Evolutionary conservation across 768 basidiomycete genomes (phyloP).

Genomic region (Russula compacta): DNA sequence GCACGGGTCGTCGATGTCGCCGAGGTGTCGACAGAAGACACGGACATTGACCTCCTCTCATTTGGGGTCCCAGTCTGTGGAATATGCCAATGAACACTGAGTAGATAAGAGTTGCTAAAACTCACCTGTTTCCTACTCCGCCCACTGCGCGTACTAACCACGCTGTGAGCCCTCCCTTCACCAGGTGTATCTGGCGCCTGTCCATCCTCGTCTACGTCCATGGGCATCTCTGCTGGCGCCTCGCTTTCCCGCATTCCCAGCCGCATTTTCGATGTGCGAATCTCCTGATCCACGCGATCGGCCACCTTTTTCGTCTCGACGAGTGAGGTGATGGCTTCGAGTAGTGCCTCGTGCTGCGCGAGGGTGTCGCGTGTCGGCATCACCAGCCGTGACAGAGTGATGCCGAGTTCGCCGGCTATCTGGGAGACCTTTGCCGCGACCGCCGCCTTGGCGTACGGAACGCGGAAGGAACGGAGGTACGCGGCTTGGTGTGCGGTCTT

Average conservation of each 20-base stretch:
- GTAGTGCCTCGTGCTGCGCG: conserved; percentile 58
- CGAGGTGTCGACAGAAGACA: conserved; percentile 63
- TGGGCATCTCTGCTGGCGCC: conserved; percentile 28
- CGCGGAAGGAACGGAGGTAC: conserved; percentile 78
- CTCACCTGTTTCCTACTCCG: conserved; percentile 56
- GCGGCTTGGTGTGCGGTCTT: conserved; percentile 75
- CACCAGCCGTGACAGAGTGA: conserved; percentile 66
- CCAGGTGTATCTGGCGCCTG: conserved; percentile 40
- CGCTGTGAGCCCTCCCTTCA: conserved; percentile 57
- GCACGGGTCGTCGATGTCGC: conserved; percentile 18
- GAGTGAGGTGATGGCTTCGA: conserved; percentile 62
- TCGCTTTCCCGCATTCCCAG: conserved; percentile 44
- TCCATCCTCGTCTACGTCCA: conserved; percentile 30
- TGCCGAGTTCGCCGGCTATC: conserved; percentile 65
- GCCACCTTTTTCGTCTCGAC: conserved; percentile 85
- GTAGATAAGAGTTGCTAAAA: not conserved
- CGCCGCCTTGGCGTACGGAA: conserved; percentile 69
- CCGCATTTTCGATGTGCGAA: conserved; percentile 57
- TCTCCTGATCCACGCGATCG: conserved; percentile 83
- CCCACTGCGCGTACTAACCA: conserved; percentile 30
- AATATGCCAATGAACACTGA: conserved; percentile 8
- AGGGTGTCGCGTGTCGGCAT: conserved; percentile 91
- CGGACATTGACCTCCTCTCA: conserved; percentile 56
- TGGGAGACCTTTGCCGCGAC: conserved; percentile 69
- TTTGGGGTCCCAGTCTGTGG: conserved; percentile 17